Percentiles rank a stretch among this genome's conserved stretches.
phyloP scores from a whole-genome alignment of 2,329 filamentous ascomycete genomes.

The Lachnellula suecica region DNA sequence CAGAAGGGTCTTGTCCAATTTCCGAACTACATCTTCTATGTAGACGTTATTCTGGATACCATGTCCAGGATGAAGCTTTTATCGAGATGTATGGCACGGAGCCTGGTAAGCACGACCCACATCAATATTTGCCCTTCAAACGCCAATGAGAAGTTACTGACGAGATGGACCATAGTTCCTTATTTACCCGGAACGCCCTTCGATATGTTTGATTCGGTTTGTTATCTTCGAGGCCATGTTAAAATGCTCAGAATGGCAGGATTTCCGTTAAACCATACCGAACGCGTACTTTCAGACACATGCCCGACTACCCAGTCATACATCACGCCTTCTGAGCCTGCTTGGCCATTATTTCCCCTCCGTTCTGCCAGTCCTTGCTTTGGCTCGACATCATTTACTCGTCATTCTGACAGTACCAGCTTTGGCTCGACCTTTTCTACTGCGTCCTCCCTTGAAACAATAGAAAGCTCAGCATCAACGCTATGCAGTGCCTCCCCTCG shows the following conservation, averaged over 20 bases:
- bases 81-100: slow-evolving; percentile 1
- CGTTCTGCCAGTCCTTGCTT: background rate
- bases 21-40: slow-evolving; percentile 20
- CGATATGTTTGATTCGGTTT: background rate
- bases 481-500: too few relatives aligned
- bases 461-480: background rate
- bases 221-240: slow-evolving; percentile 3
- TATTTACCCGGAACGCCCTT: slow-evolving; percentile 1
- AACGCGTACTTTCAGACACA: slow-evolving; percentile 1
- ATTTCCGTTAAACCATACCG: slow-evolving; percentile 1
- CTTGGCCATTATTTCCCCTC: slow-evolving; percentile 4
- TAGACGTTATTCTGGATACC: slow-evolving; percentile 13
- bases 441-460: background rate
- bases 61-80: background rate
- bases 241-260: slow-evolving; percentile 6
- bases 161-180: background rate
- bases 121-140: background rate
- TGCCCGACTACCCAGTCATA: background rate
- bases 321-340: background rate
- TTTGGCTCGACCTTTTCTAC: background rate
- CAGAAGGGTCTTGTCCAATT: slow-evolving; percentile 6
- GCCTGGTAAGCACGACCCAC: background rate
- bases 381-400: background rate
- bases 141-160: background rate
- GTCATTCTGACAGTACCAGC: too few relatives aligned